Base-by-base conservation (phyloP, 306 rosid genomes). In the Hippophae rhamnoides region DNA sequence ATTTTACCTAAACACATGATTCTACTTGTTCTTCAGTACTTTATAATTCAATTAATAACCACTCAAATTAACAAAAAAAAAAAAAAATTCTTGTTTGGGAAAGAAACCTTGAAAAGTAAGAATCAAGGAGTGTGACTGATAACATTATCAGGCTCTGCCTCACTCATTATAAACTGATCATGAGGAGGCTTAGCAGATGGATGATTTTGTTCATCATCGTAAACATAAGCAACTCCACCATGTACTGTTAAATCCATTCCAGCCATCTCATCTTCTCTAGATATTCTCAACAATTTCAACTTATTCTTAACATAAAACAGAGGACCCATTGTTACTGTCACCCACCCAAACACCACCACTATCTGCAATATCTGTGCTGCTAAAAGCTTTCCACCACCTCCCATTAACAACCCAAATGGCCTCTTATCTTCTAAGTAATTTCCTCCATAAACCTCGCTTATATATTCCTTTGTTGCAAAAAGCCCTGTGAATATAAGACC, bases 171-270 rank as follows among this genome's bases (percentile, higher is more conserved):
- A 49, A 72, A 77, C 46, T 18, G 23, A 18, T 18, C 23, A 18
- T 54, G 43, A 40, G 40, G 69, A 1, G 69, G 67, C 13, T 38
- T 54, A 43, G 2, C 7, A 0, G 82, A 77, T 6, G 38, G 47
- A 49, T 74, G 70, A 2, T 74, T 77, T 18, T 18, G 23, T 12
- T 78, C 74, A 10, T 70, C 83, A 10, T 66, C 52, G 47, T 88
- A 88, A 2, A 69, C 83, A 40, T 88, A 88, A 31, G 96, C 94
- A 67, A 88, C 85, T 2, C 96, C 94, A 9, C 97, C 97, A 52
- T 89, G 97, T 61, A 76, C 70, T 0, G 90, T 85, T 72, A 79
- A 2, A 57, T 85, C 97, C 90, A 85, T 77, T 13, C 97, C 95
- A 3, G 82, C 84, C 63, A 67, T 76, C 71, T 89, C 95, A 38